Evolutionary conservation across 345 rosid species (phyloP), one percentile per base, ranked within the genome.

Genomic region (Populus deltoides): DNA sequence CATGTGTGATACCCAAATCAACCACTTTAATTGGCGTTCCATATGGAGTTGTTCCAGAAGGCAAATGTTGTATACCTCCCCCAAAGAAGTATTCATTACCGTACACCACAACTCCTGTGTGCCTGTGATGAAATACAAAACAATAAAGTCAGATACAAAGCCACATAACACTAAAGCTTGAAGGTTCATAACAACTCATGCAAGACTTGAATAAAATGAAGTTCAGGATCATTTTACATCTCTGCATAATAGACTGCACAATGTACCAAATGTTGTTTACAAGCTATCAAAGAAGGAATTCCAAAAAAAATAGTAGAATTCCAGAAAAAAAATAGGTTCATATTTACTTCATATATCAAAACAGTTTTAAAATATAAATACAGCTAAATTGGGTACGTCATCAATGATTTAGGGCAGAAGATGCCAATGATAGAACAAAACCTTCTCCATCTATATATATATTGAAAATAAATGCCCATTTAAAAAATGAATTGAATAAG

Each of bases 21-120:
- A 93, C 76, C 0, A 86, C 93, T 68, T 90, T 90, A 7, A 91
- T 20, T 1, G 98, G 97, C 53, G 71, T 81, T 41, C 99, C 99
- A 75, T 96, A 93, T 0, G 89, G 97, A 47, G 99, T 90, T 25
- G 81, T 81, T 79, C 98, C 98, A 73, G 83, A 89, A 35, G 86
- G 78, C 9, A 83, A 63, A 59, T 86, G 88, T 31, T 94, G 99
- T 72, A 96, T 96, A 13, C 99, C 99, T 81, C 94, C 94, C 29
- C 98, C 97, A 78, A 96, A 92, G 76, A 74, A 96, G 79, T 94
- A 96, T 75, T 96, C 99, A 8, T 76, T 87, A 27, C 95, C 98
- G 70, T 92, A 94, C 29, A 92, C 94, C 68, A 90, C 93, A 22
- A 96, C 73, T 9, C 98, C 98, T 5, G 99, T 94, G 84, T 96